Evolutionary conservation across 2,329 filamentous ascomycete species (phyloP).

Genomic region (Exophiala viscosa): DNA sequence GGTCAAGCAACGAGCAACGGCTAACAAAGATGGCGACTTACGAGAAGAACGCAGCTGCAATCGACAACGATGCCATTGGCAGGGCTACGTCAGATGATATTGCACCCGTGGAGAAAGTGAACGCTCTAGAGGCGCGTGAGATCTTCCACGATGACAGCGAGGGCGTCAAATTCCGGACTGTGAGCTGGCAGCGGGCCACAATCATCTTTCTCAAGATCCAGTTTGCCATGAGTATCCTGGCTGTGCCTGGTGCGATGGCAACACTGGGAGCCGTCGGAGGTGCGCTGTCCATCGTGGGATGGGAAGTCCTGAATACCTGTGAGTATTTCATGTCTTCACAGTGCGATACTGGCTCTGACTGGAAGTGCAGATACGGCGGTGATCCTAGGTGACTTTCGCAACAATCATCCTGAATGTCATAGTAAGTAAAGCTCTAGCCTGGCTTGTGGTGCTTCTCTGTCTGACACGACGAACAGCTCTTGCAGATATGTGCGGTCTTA

Average conservation of each 20-base stretch:
- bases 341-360: neutral
- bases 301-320: conserved; percentile 42
- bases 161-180: conserved; percentile 52
- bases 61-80: neutral
- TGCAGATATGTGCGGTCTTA: conserved; percentile 46
- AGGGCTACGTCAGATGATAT: neutral
- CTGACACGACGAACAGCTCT: neutral
- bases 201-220: conserved; percentile 51
- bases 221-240: conserved; percentile 48
- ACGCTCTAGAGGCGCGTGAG: conserved; percentile 33
- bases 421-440: conserved; percentile 6
- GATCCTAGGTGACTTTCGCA: conserved; percentile 51
- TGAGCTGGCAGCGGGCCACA: conserved; percentile 51
- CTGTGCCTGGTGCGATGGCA: conserved; percentile 47
- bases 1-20: neutral
- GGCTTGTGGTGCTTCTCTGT: neutral
- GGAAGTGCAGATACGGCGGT: conserved; percentile 30
- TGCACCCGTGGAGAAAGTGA: neutral
- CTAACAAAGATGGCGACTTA: neutral
- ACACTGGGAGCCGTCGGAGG: conserved; percentile 47
- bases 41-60: neutral
- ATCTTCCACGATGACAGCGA: conserved; percentile 49
- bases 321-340: neutral
- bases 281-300: conserved; percentile 47
- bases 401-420: conserved; percentile 51